Base-by-base conservation (phyloP, 768 basidiomycete genomes). In the Clitopilus passeckerianus region DNA sequence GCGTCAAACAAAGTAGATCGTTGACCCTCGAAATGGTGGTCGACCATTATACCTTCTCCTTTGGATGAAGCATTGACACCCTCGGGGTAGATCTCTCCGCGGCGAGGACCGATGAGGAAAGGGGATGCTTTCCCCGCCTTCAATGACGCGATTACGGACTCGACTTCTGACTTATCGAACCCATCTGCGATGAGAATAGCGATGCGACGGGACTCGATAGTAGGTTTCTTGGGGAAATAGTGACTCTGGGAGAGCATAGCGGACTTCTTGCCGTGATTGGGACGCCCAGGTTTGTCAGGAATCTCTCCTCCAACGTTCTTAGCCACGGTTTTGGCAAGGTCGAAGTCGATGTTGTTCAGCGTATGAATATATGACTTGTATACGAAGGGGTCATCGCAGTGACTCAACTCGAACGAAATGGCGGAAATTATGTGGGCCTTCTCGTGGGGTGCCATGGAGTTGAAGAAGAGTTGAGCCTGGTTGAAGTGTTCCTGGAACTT, bases 1-100 rank as follows among this genome's bases (percentile, higher is more conserved):
- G 91, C 90, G 68, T 95, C 94, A 66, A 91, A 96, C 70, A 89
- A 66, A 0, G 91, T 95, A 34, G 90, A 91, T 53, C 93, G 81
- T 66, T 87, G 89, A 0, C 86, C 84, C 67, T 92, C 90, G 60
- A 84, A 88, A 60, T 86, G 80, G 74, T 93, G 85, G 74, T 94
- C 83, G 46, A 85, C 79, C 69, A 77, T 67, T 56, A 84, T 65
- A 61, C 77, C 71, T 2, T 33, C 6, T 10, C 33, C n/a, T 9
- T 41, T 41, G 37, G 37, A 41, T 10, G 63, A 50, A 0, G 70
- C 67, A 62, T 67, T 41, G 61, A 74, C 66, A 0, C 72, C 69
- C 56, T 74, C 64, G 6, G 78, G 63, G 35, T 61, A 72, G 10
- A 82, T 72, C 64, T 83, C 79, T 8, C 85, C 83, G n/a, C 91